A percentile compares a stretch with the other conserved stretches of the same genome.
These are phyloP conservation scores for Endocladia muricata DNA, from an alignment of 31 red algal genomes.

Conservation along the genomic window DNA sequence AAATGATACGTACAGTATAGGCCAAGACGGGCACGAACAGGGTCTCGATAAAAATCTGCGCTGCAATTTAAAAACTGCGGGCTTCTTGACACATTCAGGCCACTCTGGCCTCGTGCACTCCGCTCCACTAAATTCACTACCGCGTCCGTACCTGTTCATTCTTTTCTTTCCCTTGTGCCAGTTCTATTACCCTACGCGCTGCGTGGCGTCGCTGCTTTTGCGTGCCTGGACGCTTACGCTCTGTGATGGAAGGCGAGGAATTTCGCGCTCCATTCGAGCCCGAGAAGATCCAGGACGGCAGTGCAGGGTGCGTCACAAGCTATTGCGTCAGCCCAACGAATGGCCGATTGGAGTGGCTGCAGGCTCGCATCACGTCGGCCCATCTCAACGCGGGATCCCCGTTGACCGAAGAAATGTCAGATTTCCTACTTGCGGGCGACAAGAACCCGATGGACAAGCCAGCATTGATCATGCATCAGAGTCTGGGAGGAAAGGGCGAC, in stretches of 20 bases:
- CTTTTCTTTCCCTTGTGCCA: too few species aligned
- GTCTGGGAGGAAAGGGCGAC: constrained; percentile 58
- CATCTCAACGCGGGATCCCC: constrained; percentile 51
- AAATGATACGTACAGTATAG: too few species aligned
- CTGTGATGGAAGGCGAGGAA: constrained; percentile 41
- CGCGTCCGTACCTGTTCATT: too few species aligned
- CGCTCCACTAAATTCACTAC: too few species aligned
- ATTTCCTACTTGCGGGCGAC: constrained; percentile 58
- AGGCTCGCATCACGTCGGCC: constrained; percentile 17
- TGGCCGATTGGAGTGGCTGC: constrained; percentile 74
- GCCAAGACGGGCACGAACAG: too few species aligned
- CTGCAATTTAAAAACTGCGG: too few species aligned
- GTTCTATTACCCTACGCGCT: too few species aligned
- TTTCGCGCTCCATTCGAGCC: constrained; percentile 66
- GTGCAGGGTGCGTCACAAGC: constrained; percentile 3
- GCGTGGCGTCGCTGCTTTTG: too few species aligned
- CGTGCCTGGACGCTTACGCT: too few species aligned
- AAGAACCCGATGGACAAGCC: constrained; percentile 45
- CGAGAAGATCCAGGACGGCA: constrained; percentile 2
- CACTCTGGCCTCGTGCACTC: too few species aligned
- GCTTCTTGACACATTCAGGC: too few species aligned
- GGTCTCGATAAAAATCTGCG: too few species aligned
- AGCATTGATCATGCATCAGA: constrained; percentile 48
- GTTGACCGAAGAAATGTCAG: constrained; percentile 27
- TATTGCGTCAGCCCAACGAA: constrained; percentile 75